Percentiles rank a stretch among this genome's conserved stretches.
These are phyloP conservation scores for Naematelia encephala DNA, from an alignment of 768 basidiomycete genomes.

Conservation along the genomic window DNA sequence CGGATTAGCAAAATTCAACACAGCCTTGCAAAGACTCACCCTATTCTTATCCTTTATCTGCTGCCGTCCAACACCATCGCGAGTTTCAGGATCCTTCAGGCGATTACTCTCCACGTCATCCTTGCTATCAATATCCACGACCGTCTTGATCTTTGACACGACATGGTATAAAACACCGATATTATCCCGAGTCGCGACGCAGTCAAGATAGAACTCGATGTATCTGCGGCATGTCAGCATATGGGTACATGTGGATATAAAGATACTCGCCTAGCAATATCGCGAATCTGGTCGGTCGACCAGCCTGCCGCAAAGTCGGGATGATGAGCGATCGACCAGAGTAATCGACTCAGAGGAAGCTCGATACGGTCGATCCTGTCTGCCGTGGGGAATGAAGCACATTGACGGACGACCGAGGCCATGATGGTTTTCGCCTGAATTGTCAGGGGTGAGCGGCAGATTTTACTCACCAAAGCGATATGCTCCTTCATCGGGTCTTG, in stretches of 20 bases:
- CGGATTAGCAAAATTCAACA: conserved; percentile 3
- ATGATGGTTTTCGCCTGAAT: conserved; percentile 22
- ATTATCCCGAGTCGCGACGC: conserved; percentile 73
- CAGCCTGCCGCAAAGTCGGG: conserved; percentile 67
- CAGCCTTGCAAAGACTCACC: too few relatives aligned
- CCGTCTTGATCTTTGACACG: conserved; percentile 77
- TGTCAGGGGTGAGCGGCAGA: not conserved
- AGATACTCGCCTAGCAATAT: conserved; percentile 70
- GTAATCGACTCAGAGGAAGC: conserved; percentile 74
- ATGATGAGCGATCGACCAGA: conserved; percentile 88
- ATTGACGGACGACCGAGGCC: conserved; percentile 6
- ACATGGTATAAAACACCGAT: conserved; percentile 78
- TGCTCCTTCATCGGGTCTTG: conserved; percentile 88
- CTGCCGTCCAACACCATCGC: not conserved
- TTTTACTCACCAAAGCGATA: conserved; percentile 59
- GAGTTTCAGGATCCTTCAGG: not conserved
- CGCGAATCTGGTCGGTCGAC: conserved; percentile 60
- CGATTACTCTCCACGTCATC: not conserved
- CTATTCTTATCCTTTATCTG: not conserved
- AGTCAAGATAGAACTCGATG: conserved; percentile 79
- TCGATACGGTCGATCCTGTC: conserved; percentile 69
- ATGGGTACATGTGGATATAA: not conserved
- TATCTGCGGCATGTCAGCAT: conserved; percentile 59
- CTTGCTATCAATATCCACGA: conserved; percentile 58
- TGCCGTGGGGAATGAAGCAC: conserved; percentile 6